Evolutionary conservation across 352 stramenopile species (phyloP).

Genomic region (Pythium angustatum): DNA sequence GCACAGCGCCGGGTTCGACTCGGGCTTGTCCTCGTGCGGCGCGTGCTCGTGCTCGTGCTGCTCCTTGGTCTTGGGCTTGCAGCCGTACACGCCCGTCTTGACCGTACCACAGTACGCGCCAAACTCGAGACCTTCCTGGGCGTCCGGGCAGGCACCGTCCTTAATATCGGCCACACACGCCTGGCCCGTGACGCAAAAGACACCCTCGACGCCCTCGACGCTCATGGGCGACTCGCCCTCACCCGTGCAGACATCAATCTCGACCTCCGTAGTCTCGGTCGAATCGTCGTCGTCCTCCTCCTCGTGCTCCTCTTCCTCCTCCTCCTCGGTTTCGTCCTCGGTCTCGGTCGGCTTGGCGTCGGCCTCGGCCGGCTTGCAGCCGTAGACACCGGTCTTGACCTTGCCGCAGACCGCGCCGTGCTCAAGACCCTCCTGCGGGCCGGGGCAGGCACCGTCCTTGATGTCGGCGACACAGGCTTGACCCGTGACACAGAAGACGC

Average conservation of each 20-base stretch:
- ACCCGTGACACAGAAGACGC: slow-evolving; percentile 22
- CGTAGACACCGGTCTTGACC: slow-evolving; percentile 18
- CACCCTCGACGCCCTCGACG: slow-evolving; percentile 20
- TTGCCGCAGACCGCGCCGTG: slow-evolving; percentile 14
- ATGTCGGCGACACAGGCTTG: slow-evolving; percentile 19
- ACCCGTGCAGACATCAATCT: not conserved
- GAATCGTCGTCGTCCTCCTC: not conserved
- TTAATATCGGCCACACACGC: slow-evolving; percentile 13
- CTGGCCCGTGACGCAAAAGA: slow-evolving; percentile 24
- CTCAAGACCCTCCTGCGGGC: slow-evolving; percentile 3
- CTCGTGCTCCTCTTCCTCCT: not conserved
- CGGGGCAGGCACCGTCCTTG: slow-evolving; percentile 14
- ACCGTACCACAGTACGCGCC: slow-evolving; percentile 22
- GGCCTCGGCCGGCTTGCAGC: slow-evolving; percentile 6
- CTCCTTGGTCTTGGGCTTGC: not conserved
- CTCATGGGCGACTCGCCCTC: slow-evolving; percentile 17
- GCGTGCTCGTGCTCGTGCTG: not conserved
- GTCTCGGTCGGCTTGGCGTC: not conserved
- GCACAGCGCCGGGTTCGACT: not conserved
- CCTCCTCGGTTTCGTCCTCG: not conserved
- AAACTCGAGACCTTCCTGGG: slow-evolving; percentile 12
- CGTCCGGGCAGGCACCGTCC: slow-evolving; percentile 17
- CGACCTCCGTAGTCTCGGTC: not conserved
- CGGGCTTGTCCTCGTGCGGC: not conserved
- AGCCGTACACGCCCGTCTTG: slow-evolving; percentile 8